Base-by-base conservation (phyloP, 352 stramenopile species). In the Globisporangium alternatum region DNA sequence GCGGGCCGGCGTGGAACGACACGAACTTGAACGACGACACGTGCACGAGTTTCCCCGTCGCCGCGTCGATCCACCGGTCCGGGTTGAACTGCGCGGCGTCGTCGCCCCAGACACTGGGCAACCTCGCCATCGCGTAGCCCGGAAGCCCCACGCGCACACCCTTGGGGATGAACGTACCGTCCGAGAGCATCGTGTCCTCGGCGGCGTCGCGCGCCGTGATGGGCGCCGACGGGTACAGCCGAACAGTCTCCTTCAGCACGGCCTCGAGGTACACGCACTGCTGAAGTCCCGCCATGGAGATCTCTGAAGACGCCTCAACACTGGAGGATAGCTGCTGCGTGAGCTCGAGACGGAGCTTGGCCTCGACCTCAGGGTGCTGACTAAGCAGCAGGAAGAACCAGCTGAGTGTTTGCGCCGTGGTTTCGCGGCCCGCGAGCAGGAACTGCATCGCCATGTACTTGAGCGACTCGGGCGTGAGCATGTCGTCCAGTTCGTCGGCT, bases 141-240 rank as follows among this genome's bases (percentile, higher is more conserved):
- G 73, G 76, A 56, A 95, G 66, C 9, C 71, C 71, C 4, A 90
- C 70, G 8, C 69, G 71, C 7, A 68, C 80, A 8, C 81, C 79
- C 17, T 68, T 71, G 10, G 66, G 60, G 0, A 96, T 69, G 39
- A 88, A 85, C 2, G 87, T 93, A 15, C 86, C 86, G 47, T 96
- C 83, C 5, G 65, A 69, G 4, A 92, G 68, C n/a, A 79, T 78
- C 13, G 84, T 86, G n/a, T 82, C 78, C 19, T 65, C 31, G 30
- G 68, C 74, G 0, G 72, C 70, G 9, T 52, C 39, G 8, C 66
- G 64, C 2, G 66, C 68, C 49, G 81, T 76, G 60, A 87, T 79
- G 15, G 78, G 74, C 12, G 81, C 73, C 19, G 74, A 62, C 31
- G 80, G 80, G 55, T 84, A 83, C 31, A 95, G 56, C 1, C 86